Evolutionary conservation across 371 early-diverging fungal species (phyloP), one percentile per base, ranked within the genome.

Genomic region (Mucor lusitanicus): DNA sequence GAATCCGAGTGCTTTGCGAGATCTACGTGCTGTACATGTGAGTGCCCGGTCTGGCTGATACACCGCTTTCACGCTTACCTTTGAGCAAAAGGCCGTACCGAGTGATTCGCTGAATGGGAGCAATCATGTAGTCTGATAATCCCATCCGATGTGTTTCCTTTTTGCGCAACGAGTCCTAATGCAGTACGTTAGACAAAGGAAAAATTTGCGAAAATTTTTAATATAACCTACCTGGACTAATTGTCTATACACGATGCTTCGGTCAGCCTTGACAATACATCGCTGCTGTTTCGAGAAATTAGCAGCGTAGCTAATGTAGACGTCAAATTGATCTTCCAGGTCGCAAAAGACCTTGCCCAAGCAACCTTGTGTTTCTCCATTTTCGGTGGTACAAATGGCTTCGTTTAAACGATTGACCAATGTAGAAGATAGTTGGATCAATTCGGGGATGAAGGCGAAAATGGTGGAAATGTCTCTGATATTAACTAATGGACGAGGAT

Each of bases 81-180:
- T 74, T 74, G 15, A 80, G 66, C 15, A 80, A 58, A 13, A 80
- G 62, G 4, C 72, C 67, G 44, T 80, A 80, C 15, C 81, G 70
- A n/a, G 81, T 74, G 25, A 80, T 72, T 32, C 81, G 68, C 57
- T 80, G 81, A 63, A 80, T 80, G n/a, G 81, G 81, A 57, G 79
- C 76, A 63, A 80, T 80, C 74, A 78, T 69, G 59, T 80, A 80
- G 54, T 78, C 78, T 19, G 69, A 64, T 35, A 80, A 64, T n/a
- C 65, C 72, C 64, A 80, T 72, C 17, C 71, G 67, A 55, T 72
- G 76, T 28, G 71, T 73, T 56, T 80, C 74, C 53, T 76, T 81
- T 64, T 76, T 77, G 21, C 76, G 72, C 57, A 72, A 62, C n/a
- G 81, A 71, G 37, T 76, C 72, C 75, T 79, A 64, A 65, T 37